Evolutionary conservation across 1,139 yeast species (phyloP).

Genomic region (Blastobotrys malaysiensis): DNA sequence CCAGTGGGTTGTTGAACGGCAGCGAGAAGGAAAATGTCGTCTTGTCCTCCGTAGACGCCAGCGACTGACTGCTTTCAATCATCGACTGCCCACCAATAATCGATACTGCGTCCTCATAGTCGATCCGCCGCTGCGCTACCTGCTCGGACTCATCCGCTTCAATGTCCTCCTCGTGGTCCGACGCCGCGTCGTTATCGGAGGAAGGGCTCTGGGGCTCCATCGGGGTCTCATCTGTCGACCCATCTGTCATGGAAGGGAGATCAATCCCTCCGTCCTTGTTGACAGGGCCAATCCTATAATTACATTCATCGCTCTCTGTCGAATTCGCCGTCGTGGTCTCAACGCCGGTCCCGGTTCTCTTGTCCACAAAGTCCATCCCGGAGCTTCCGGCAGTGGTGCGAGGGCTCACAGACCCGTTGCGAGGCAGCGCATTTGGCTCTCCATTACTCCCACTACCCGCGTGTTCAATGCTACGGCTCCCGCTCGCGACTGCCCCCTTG

Average conservation of each 20-base stretch:
- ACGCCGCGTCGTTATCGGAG: not conserved
- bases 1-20: conserved; percentile 31
- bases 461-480: not conserved
- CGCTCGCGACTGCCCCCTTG: not conserved
- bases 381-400: not conserved
- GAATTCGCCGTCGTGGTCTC: too few species aligned
- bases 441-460: not conserved
- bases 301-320: too few species aligned
- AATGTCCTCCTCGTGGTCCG: conserved; percentile 9
- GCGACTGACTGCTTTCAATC: conserved; percentile 7
- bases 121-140: conserved; percentile 11
- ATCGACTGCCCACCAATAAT: conserved; percentile 28
- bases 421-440: not conserved
- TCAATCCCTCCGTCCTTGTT: conserved; percentile 5
- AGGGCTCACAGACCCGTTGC: not conserved
- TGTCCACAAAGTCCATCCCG: not conserved
- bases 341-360: too few species aligned
- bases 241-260: not conserved
- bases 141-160: conserved; percentile 13
- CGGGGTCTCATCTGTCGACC: not conserved
- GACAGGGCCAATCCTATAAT: too few species aligned
- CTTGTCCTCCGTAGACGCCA: conserved; percentile 11
- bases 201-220: not conserved
- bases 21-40: conserved; percentile 29
- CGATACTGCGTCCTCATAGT: conserved; percentile 26